Conservation (phyloP, 805 yeast species). For the Metschnikowia rubicola region DNA sequence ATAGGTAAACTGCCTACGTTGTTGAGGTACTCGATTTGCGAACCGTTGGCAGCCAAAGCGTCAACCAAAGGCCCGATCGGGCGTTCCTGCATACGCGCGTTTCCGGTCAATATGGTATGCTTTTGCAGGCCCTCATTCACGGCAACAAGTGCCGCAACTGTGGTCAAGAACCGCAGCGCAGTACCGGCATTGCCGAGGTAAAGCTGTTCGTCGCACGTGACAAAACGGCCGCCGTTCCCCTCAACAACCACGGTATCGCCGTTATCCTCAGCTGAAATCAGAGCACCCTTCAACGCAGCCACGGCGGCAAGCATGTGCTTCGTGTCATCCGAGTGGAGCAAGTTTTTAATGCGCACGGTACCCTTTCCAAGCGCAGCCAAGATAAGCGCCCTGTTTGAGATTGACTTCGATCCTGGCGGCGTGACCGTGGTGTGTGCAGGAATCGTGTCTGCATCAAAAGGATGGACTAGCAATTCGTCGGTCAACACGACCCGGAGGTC, state of each 20-base stretch:
- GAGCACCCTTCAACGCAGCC: constrained; percentile 73
- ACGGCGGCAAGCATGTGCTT: constrained; percentile 92
- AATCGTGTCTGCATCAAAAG: constrained; percentile 38
- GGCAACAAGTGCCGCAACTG: constrained; percentile 83
- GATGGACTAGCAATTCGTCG: constrained; percentile 70
- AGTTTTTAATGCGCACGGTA: constrained; percentile 73
- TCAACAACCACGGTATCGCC: constrained; percentile 85
- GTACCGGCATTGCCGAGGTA: constrained; percentile 98
- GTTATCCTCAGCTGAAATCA: constrained; percentile 75
- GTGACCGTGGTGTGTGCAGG: constrained; percentile 47
- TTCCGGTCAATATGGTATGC: constrained; percentile 77
- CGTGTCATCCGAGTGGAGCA: constrained; percentile 95
- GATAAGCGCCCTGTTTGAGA: constrained; percentile 90
- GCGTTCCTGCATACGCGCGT: constrained; percentile 94
- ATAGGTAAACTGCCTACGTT: constrained; percentile 83
- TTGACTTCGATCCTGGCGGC: constrained; percentile 98
- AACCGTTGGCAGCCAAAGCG: constrained; percentile 80
- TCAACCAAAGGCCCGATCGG: constrained; percentile 96
- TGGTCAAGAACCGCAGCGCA: constrained; percentile 89
- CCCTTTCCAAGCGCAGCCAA: constrained; percentile 91
- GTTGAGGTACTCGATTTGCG: constrained; percentile 67
- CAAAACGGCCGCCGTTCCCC: constrained; percentile 78
- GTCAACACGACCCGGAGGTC: constrained; percentile 80
- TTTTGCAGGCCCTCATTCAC: constrained; percentile 32
- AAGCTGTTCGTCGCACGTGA: constrained; percentile 61